A percentile compares a stretch with the other conserved stretches of the same genome.
Evolutionary conservation across 192 early-diverging fungal genomes (phyloP).

Genomic region (Backusella sp.): DNA sequence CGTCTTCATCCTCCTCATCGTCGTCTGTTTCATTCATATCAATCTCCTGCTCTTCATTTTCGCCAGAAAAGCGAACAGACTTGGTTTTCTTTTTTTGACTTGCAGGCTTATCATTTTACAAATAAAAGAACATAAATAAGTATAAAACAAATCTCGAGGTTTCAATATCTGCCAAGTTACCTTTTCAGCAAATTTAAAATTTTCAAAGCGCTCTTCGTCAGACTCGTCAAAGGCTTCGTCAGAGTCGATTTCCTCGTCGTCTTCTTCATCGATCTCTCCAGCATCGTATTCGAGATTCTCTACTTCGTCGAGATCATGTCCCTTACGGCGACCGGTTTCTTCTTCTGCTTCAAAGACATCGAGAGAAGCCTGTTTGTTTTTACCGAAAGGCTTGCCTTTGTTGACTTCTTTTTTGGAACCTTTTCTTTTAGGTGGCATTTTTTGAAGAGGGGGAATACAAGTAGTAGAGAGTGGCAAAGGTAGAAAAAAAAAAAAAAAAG

Average conservation of each 20-base stretch:
- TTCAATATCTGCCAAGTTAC: constrained; percentile 16
- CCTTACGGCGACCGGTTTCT: constrained; percentile 40
- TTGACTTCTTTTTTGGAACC: neutral
- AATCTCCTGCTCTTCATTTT: constrained; percentile 14
- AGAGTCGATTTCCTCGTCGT: constrained; percentile 93
- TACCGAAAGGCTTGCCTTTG: neutral
- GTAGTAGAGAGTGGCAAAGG: neutral
- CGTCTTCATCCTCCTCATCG: constrained; percentile 41
- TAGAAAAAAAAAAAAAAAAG: neutral
- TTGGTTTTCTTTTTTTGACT: constrained; percentile 19
- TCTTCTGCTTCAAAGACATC: constrained; percentile 49
- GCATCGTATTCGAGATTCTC: constrained; percentile 73
- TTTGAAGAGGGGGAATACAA: neutral
- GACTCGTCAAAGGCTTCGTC: constrained; percentile 87
- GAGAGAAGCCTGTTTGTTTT: neutral
- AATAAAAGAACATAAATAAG: neutral
- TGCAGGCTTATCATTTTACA: neutral
- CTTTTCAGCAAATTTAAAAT: constrained; percentile 62
- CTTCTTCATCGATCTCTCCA: constrained; percentile 76
- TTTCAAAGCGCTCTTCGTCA: constrained; percentile 83
- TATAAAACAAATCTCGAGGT: neutral
- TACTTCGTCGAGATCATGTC: constrained; percentile 55
- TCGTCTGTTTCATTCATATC: constrained; percentile 38
- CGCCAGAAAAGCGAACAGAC: constrained; percentile 15
- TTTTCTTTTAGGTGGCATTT: constrained; percentile 8